phyloP scores from a whole-genome alignment of 2,329 filamentous ascomycete genomes.

The Neocatenulostroma microsporum region DNA sequence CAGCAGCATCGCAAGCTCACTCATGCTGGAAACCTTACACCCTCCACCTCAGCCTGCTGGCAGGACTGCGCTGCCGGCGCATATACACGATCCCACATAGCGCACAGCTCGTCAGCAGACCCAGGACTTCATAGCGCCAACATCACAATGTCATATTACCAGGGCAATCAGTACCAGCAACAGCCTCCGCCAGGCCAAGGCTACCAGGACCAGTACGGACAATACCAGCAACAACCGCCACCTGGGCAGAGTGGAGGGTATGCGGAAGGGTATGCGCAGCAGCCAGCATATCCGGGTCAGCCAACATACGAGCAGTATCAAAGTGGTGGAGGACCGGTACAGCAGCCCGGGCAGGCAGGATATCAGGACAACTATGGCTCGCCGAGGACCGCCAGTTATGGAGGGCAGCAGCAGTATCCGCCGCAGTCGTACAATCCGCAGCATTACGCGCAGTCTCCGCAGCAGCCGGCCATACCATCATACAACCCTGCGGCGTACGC shows the following conservation, averaged over 20 bases:
- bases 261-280: slow-evolving; percentile 11
- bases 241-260: slow-evolving; percentile 20
- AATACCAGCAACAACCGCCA: slow-evolving; percentile 13
- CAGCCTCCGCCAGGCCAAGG: slow-evolving; percentile 15
- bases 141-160: slow-evolving; percentile 50
- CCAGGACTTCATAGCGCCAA: slow-evolving; percentile 23
- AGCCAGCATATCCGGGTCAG: slow-evolving; percentile 20
- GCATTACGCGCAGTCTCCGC: slow-evolving; percentile 46
- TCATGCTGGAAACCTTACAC: slow-evolving; percentile 3
- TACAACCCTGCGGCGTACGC: slow-evolving; percentile 66
- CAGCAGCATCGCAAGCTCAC: not conserved
- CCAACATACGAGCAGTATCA: slow-evolving; percentile 18
- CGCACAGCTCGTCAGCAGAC: not conserved
- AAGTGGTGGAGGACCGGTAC: slow-evolving; percentile 22
- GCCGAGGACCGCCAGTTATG: slow-evolving; percentile 8
- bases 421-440: slow-evolving; percentile 53
- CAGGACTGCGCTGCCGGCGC: slow-evolving; percentile 8
- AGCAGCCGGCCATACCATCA: slow-evolving; percentile 43
- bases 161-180: slow-evolving; percentile 41
- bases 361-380: slow-evolving; percentile 12
- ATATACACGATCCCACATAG: not conserved
- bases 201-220: slow-evolving; percentile 20
- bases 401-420: slow-evolving; percentile 32
- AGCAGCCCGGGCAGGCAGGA: slow-evolving; percentile 15
- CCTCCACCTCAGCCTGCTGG: slow-evolving; percentile 12